Evolutionary conservation across 495 filamentous ascomycete genomes (phyloP).

Genomic region (Saxophila tyrrhenica): DNA sequence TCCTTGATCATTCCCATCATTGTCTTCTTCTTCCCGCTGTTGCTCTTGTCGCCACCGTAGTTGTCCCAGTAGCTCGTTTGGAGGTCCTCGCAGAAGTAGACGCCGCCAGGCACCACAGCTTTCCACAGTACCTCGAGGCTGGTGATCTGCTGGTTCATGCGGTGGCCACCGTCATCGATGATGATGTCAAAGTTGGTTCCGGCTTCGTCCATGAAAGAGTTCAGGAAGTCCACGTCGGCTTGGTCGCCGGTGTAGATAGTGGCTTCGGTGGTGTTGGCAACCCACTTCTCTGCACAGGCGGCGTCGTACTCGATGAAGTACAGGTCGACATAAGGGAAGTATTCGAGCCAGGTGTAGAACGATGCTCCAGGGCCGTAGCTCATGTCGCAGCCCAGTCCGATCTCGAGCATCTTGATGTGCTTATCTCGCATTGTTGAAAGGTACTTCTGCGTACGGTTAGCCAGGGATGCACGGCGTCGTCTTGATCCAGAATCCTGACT

Average conservation of each 20-base stretch:
- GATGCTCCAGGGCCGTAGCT: background rate
- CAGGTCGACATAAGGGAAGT: constrained; percentile 2
- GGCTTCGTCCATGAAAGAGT: background rate
- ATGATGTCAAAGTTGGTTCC: constrained; percentile 2
- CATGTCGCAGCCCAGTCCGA: constrained; percentile 1
- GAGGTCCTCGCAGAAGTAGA: constrained; percentile 1
- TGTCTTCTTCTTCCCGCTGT: constrained; percentile 1
- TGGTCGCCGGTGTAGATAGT: constrained; percentile 4
- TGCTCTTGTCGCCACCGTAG: background rate
- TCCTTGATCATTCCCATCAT: constrained; percentile 4
- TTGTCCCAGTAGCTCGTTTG: constrained; percentile 1
- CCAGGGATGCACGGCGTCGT: too few relatives aligned
- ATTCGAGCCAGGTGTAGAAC: constrained; percentile 4
- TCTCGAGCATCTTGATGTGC: constrained; percentile 1
- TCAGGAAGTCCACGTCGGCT: background rate
- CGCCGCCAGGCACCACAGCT: background rate
- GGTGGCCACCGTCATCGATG: background rate
- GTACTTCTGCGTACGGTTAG: background rate
- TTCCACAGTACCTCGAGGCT: constrained; percentile 1
- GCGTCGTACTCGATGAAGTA: constrained; percentile 7
- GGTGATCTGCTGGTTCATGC: background rate
- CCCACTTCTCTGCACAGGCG: constrained; percentile 1
- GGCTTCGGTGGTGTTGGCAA: background rate
- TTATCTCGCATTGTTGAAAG: background rate
- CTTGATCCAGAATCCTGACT: too few relatives aligned